Evolutionary conservation across 2,329 filamentous ascomycete genomes (phyloP), one percentile per base, ranked within the genome.

Genomic region (Aspergillus costaricaensis): DNA sequence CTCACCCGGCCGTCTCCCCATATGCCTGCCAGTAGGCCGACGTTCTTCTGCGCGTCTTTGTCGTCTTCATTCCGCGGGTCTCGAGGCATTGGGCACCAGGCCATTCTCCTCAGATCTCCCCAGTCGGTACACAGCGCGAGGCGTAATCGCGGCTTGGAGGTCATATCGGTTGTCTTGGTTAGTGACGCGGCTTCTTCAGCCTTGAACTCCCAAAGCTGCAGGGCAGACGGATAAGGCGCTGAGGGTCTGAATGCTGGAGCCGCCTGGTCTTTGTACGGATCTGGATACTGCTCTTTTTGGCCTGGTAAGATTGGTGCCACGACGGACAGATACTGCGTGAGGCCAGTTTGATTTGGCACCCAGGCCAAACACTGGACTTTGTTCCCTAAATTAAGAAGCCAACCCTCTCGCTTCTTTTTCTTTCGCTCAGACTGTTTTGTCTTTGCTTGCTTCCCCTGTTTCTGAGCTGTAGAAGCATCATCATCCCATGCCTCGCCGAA

Each of bases 171-270:
- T 2, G 71, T 74, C 14, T 76, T 75, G 0, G 76, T 70, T 21
- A 64, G 61, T 15, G 65, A 58, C 1, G 70, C 67, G 5, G 71
- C 67, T 44, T 70, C 57, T 15, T 69, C 72, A 3, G 79, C 76
- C 39, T 76, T 73, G 65, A 88, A 84, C 5, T 80, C 76, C 86
- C 86, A 88, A 6, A 88, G 81, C 63, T 88, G 85, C 32, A 88
- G 78, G 2, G 79, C 80, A 14, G 80, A 79, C 15, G 81, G 78
- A 62, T 80, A 81, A 15, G 79, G 74, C 6, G 75, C 70, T 4
- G 81, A 81, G 9, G 83, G 77, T 15, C 76, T 76, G 67, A 86
- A 86, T 4, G 84, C 79, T 17, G 82, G 80, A 7, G 80, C 75
- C 57, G 60, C 73, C 61, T 68, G 74, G 65, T 63, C 75, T 47